These are phyloP conservation scores for Agrocybe chaxingu DNA, from an alignment of 768 basidiomycete species.

Conservation along the genomic window DNA sequence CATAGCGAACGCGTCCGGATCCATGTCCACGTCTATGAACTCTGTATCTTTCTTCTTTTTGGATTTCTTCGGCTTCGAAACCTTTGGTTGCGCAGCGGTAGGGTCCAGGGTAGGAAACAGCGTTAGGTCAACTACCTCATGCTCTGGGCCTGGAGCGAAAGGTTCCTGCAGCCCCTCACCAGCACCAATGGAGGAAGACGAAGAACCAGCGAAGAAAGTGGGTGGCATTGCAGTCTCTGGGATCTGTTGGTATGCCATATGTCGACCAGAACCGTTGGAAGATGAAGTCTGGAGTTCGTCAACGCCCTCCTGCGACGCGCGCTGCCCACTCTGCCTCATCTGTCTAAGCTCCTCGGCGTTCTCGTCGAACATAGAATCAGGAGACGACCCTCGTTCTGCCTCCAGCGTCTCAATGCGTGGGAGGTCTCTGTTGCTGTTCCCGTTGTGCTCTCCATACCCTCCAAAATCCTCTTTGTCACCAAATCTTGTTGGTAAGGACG, in stretches of 20 bases:
- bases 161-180: not conserved
- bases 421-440: conserved; percentile 5
- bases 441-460: not conserved
- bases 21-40: not conserved
- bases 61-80: conserved; percentile 23
- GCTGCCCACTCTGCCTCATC: conserved; percentile 15
- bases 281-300: conserved; percentile 24
- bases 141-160: not conserved
- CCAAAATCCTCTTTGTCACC: not conserved
- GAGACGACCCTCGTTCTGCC: conserved; percentile 26
- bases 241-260: conserved; percentile 5
- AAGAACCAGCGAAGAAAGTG: conserved; percentile 45
- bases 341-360: not conserved
- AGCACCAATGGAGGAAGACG: conserved; percentile 28
- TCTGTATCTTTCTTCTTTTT: conserved; percentile 22
- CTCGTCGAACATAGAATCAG: conserved; percentile 27
- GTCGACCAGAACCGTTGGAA: conserved; percentile 11
- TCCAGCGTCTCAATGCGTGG: conserved; percentile 35
- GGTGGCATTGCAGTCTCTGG: conserved; percentile 16
- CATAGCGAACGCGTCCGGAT: conserved; percentile 1
- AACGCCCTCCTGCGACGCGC: conserved; percentile 14
- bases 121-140: conserved; percentile 27
- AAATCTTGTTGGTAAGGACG: conserved; percentile 22
- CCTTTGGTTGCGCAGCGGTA: conserved; percentile 5
- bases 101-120: conserved; percentile 20